phyloP scores from a whole-genome alignment of 257 asterid species.

The Solanum clarkiae region DNA sequence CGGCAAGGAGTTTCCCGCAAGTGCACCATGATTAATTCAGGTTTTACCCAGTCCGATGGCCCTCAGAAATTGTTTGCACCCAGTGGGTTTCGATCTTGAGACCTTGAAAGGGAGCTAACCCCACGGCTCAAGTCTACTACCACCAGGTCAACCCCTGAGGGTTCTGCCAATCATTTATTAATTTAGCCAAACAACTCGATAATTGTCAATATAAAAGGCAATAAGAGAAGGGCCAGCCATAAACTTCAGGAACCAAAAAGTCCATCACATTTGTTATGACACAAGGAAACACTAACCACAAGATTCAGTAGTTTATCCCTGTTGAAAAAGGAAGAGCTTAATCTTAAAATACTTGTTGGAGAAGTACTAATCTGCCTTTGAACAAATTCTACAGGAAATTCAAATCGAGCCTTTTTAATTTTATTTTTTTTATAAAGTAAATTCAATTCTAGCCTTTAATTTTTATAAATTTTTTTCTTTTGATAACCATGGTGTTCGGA shows the following conservation, averaged over 20 bases:
- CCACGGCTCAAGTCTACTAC: no score
- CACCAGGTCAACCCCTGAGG: no score
- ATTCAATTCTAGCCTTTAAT: background rate
- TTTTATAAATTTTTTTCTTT: background rate
- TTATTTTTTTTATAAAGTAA: background rate
- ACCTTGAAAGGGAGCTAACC: no score
- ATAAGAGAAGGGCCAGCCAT: background rate
- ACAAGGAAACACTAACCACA: background rate
- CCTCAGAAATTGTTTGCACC: no score
- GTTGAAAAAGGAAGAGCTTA: background rate
- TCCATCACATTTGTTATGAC: background rate
- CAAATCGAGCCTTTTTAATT: background rate
- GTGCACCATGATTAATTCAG: no score
- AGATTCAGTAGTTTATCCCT: background rate
- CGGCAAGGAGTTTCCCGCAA: no score
- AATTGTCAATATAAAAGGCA: background rate
- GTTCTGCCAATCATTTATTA: background rate
- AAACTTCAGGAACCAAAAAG: background rate
- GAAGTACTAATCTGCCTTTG: background rate
- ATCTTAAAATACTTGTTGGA: background rate
- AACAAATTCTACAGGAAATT: background rate
- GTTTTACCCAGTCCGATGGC: no score
- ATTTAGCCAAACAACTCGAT: background rate
- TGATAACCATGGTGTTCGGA: background rate
- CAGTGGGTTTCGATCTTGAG: no score